These are phyloP conservation scores for Physcomitrellopsis africana DNA, from an alignment of 225 moss, liverwort and hornwort genomes.

Conservation along the genomic window DNA sequence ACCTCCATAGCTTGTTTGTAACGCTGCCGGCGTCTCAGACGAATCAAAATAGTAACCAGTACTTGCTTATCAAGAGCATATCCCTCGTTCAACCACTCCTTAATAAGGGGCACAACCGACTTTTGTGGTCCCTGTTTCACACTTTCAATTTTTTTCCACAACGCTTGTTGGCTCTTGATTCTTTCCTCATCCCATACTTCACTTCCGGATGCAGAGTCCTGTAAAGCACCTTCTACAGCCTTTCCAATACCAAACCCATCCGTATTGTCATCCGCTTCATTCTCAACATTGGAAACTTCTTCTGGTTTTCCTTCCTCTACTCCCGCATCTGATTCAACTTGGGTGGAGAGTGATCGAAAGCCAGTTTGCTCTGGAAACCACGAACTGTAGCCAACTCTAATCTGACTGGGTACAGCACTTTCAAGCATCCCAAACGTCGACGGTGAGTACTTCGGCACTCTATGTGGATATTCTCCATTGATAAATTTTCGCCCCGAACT, in stretches of 20 bases:
- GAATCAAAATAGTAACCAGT: conserved; percentile 49
- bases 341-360: conserved; percentile 42
- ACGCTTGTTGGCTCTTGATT: conserved; percentile 43
- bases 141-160: conserved; percentile 55
- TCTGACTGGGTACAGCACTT: conserved; percentile 34
- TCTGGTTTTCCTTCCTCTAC: conserved; percentile 46
- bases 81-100: conserved; percentile 56
- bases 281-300: conserved; percentile 28
- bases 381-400: conserved; percentile 21
- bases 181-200: conserved; percentile 41
- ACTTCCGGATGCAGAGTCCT: conserved; percentile 25
- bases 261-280: conserved; percentile 38
- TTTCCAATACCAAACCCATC: conserved; percentile 35
- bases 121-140: conserved; percentile 51
- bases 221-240: conserved; percentile 33
- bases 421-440: conserved; percentile 27
- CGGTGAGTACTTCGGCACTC: conserved; percentile 28
- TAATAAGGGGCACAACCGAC: conserved; percentile 48
- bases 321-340: conserved; percentile 43
- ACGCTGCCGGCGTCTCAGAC: conserved; percentile 54
- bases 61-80: conserved; percentile 52
- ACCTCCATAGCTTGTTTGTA: conserved; percentile 70
- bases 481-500: conserved; percentile 35
- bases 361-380: conserved; percentile 35
- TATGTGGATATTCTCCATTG: conserved; percentile 36